Evolutionary conservation across 495 filamentous ascomycete species (phyloP), one percentile per base, ranked within the genome.

Genomic region (Glarea lozoyensis): DNA sequence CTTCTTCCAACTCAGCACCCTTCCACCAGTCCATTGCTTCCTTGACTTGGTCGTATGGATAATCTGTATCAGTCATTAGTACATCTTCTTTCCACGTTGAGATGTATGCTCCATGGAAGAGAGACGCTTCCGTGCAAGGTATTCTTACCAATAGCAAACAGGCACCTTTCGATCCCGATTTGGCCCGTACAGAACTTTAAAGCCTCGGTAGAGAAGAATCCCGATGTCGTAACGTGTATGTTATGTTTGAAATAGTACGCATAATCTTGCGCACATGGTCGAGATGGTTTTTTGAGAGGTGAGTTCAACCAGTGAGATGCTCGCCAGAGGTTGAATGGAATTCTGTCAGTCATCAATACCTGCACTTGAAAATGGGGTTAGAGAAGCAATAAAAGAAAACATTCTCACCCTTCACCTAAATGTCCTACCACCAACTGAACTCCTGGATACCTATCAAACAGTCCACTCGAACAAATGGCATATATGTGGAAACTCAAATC

Each of bases 401-500:
- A n/a, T n/a, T n/a, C 31, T 36, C n/a, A 45, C 33, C 29, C 66
- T 59, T 84, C 79, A 7, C 79, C 79, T 50, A 81, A 60, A 57
- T 84, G 79, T 3, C 79, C 79, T 10, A 81, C 55, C 42, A 84
- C 70, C 21, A 84, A 60, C 53, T 82, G 76, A 27, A 82, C 55
- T 15, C 63, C 63, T 0, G 79, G 72, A 40, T 62, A 69, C 3
- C 63, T 56, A 51, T 77, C 71, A 48, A 81, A 83, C 1, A 75
- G 66, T 3, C 73, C 73, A 43, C 64, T 67, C 0, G 67, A 72
- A 3, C 75, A 65, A 58, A 75, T 69, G 0, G 71, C 71, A 22
- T 75, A 61, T 1, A 64, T 53, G 40, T 75, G 72, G 1, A 73
- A 63, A 30, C 56, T 63, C 39, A 76, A 69, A 10, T 68, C 62